A percentile compares a stretch with the other conserved stretches of the same genome.
Evolutionary conservation across 2,329 filamentous ascomycete species (phyloP).

Genomic region (Sclerotinia trifoliorum): DNA sequence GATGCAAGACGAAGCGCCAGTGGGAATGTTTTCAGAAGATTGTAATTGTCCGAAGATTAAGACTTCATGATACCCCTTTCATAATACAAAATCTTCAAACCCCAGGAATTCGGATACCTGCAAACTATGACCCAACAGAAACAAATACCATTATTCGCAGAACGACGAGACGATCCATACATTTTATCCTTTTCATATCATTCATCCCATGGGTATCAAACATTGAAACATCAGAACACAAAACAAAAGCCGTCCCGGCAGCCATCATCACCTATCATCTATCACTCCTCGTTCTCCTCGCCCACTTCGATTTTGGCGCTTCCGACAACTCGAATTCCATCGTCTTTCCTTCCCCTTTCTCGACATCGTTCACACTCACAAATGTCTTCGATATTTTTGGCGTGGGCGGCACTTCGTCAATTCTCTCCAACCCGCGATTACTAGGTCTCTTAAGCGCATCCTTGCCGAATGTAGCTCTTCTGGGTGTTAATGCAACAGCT

Average conservation of each 20-base stretch:
- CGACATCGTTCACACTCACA: constrained; percentile 51
- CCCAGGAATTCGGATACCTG: constrained; percentile 1
- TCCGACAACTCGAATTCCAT: constrained; percentile 38
- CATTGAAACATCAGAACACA: constrained; percentile 10
- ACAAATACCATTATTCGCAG: constrained; percentile 1
- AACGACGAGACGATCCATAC: neutral
- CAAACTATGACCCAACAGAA: neutral
- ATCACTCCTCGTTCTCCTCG: constrained; percentile 27
- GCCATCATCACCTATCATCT: constrained; percentile 5
- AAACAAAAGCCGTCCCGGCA: constrained; percentile 18
- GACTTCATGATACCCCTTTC: constrained; percentile 22
- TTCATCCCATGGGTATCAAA: constrained; percentile 11
- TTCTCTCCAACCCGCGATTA: constrained; percentile 45
- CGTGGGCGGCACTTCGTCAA: constrained; percentile 60
- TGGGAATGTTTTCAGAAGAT: constrained; percentile 69
- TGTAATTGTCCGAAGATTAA: constrained; percentile 45
- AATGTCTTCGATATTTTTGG: constrained; percentile 46
- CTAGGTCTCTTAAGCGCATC: constrained; percentile 49
- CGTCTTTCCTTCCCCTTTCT: constrained; percentile 50
- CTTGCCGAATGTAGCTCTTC: constrained; percentile 59
- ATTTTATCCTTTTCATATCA: constrained; percentile 5
- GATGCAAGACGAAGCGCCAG: constrained; percentile 67
- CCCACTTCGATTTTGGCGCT: constrained; percentile 39
- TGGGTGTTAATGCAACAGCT: constrained; percentile 60
- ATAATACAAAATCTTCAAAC: constrained; percentile 16